These are phyloP conservation scores for Aspergillus pseudonomiae DNA, from an alignment of 2,329 filamentous ascomycete species.

Conservation along the genomic window DNA sequence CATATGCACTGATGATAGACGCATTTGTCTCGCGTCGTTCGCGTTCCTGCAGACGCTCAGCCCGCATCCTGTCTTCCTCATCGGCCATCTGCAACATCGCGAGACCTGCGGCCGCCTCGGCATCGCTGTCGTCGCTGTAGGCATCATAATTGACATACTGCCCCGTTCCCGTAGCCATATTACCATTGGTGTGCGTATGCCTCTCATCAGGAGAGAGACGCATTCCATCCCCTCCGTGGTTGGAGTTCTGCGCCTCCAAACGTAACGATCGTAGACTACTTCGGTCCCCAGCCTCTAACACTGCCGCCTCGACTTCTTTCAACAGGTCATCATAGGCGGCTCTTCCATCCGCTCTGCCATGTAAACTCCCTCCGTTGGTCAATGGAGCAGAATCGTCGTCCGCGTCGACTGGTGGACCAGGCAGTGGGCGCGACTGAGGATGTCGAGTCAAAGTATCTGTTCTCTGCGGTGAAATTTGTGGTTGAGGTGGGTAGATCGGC, in stretches of 20 bases:
- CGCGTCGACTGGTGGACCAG: slow-evolving; percentile 56
- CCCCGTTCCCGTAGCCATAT: slow-evolving; percentile 48
- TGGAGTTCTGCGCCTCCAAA: slow-evolving; percentile 19
- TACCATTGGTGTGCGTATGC: slow-evolving; percentile 53
- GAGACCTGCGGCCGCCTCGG: slow-evolving; percentile 81
- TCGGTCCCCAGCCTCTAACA: slow-evolving; percentile 41
- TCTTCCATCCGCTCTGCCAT: slow-evolving; percentile 43
- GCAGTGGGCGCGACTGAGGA: slow-evolving; percentile 61
- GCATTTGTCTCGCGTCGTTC: slow-evolving; percentile 61
- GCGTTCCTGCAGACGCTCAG: slow-evolving; percentile 49
- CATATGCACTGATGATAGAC: slow-evolving; percentile 50
- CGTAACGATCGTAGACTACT: slow-evolving; percentile 30
- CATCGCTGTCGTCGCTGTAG: slow-evolving; percentile 77
- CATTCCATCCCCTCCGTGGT: slow-evolving; percentile 20
- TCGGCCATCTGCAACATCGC: slow-evolving; percentile 84
- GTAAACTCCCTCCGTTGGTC: slow-evolving; percentile 29
- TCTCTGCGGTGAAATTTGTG: slow-evolving; percentile 53
- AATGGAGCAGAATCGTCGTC: slow-evolving; percentile 33
- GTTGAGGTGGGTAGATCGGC: slow-evolving; percentile 54
- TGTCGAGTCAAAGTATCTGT: slow-evolving; percentile 59
- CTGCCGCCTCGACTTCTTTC: slow-evolving; percentile 58
- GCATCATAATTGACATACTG: slow-evolving; percentile 51
- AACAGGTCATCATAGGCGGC: slow-evolving; percentile 60
- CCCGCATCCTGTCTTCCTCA: slow-evolving; percentile 67
- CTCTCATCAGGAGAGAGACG: slow-evolving; percentile 46